phyloP scores from a whole-genome alignment of 768 basidiomycete genomes.

The Polyporus arcularius region DNA sequence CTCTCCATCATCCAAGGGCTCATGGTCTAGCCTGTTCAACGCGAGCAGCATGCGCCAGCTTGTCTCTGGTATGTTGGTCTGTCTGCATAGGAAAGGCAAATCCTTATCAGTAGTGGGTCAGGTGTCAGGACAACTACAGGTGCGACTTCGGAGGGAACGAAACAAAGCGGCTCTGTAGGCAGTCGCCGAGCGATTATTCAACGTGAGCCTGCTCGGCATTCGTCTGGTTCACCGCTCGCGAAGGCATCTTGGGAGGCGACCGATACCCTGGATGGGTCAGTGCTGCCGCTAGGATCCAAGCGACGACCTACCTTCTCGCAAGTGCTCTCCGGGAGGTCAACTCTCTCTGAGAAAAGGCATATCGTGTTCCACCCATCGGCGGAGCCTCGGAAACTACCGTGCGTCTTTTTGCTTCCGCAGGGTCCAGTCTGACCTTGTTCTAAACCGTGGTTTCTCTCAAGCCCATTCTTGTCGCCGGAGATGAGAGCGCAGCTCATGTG shows the following conservation, averaged over 20 bases:
- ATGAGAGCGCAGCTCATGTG: slow-evolving; percentile 45
- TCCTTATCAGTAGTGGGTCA: slow-evolving; percentile 21
- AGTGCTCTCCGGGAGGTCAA: slow-evolving; percentile 33
- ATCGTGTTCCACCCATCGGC: slow-evolving; percentile 34
- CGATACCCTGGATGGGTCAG: slow-evolving; percentile 32
- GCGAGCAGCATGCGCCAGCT: slow-evolving; percentile 68
- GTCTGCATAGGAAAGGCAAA: slow-evolving; percentile 21
- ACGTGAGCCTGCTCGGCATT: slow-evolving; percentile 10
- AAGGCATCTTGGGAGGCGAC: slow-evolving; percentile 27
- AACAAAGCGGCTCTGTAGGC: background rate
- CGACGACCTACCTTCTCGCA: slow-evolving; percentile 47
- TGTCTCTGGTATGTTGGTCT: slow-evolving; percentile 48
- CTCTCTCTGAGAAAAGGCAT: slow-evolving; percentile 40
- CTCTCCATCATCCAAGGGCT: slow-evolving; percentile 64
- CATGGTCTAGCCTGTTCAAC: slow-evolving; percentile 81
- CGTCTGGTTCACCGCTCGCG: slow-evolving; percentile 35
- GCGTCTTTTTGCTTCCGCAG: background rate
- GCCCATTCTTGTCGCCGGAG: slow-evolving; percentile 33
- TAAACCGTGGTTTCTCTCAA: background rate
- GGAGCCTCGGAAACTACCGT: slow-evolving; percentile 21
- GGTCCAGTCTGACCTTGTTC: too few relatives aligned
- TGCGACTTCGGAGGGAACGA: slow-evolving; percentile 5
- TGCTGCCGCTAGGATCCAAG: slow-evolving; percentile 44
- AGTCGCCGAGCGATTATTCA: slow-evolving; percentile 7
- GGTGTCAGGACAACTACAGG: slow-evolving; percentile 23